Percentiles rank a stretch among this genome's conserved stretches.
These are phyloP conservation scores for Zygotorulaspora danielsina DNA, from an alignment of 805 yeast species.

Conservation along the genomic window DNA sequence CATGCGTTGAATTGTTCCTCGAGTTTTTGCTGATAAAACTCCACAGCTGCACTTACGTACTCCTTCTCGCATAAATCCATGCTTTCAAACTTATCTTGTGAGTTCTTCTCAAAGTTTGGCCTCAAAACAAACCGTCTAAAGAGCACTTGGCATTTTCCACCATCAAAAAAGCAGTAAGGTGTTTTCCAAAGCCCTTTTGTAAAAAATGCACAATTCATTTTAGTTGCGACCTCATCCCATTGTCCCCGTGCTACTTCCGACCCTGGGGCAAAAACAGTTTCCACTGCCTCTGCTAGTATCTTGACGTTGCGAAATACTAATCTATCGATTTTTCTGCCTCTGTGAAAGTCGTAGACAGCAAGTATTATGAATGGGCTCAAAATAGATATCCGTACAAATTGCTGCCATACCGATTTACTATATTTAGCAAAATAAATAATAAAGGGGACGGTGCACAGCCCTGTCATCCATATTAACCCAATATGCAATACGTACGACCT, in stretches of 20 bases:
- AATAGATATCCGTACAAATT: too few relatives aligned
- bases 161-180: conserved; percentile 2
- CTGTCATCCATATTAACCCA: too few relatives aligned
- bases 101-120: background rate
- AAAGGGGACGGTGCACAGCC: too few relatives aligned
- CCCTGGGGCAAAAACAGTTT: background rate
- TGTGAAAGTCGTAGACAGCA: too few relatives aligned
- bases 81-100: background rate
- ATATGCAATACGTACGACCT: too few relatives aligned
- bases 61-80: background rate
- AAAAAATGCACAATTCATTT: conserved; percentile 1
- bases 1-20: background rate
- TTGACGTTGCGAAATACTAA: background rate
- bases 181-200: conserved; percentile 3
- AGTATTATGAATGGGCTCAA: too few relatives aligned
- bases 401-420: too few relatives aligned
- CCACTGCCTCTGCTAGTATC: background rate
- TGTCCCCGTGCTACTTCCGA: background rate
- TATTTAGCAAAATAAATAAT: too few relatives aligned
- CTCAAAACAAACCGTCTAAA: conserved; percentile 3
- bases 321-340: too few relatives aligned
- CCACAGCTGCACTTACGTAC: background rate
- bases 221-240: conserved; percentile 5
- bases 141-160: background rate
- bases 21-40: background rate